Evolutionary conservation across 75 land plant species (phyloP).

Genomic region (Sequoia sempervirens): DNA sequence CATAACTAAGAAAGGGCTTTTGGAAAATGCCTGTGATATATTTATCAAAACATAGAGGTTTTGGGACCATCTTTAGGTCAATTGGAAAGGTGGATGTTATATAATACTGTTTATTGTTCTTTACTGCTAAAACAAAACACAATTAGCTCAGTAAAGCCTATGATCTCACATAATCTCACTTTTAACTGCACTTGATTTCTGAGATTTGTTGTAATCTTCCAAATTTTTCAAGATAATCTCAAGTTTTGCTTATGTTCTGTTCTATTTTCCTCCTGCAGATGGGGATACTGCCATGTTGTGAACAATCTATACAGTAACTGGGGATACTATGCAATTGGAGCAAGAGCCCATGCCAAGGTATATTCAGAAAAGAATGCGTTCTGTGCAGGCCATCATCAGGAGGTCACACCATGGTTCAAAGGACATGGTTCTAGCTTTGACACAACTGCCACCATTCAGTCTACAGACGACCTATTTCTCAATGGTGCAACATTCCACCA

Average conservation of each 20-base stretch:
- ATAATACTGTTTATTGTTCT: no score
- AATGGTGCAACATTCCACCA: conserved; percentile 37
- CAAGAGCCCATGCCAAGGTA: conserved; percentile 26
- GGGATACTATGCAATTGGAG: conserved; percentile 52
- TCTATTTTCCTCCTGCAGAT: conserved; percentile 14
- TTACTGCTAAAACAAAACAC: no score
- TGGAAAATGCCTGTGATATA: no score
- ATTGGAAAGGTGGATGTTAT: no score
- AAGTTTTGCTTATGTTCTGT: neutral
- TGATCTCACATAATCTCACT: no score
- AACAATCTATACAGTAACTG: conserved; percentile 46
- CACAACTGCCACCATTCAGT: conserved; percentile 19
- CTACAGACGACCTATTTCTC: conserved; percentile 22
- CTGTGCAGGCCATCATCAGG: conserved; percentile 15
- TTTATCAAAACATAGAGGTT: no score
- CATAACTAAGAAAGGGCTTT: no score
- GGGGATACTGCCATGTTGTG: conserved; percentile 48
- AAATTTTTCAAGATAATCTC: no score
- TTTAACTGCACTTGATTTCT: no score
- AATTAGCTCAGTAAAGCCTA: no score
- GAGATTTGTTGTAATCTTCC: no score
- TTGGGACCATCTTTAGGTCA: no score
- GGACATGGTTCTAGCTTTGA: conserved; percentile 14
- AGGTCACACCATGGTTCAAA: conserved; percentile 41
- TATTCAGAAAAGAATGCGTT: conserved; percentile 39